phyloP scores from a whole-genome alignment of 2,329 filamentous ascomycete species.

The Trichoderma sp. region DNA sequence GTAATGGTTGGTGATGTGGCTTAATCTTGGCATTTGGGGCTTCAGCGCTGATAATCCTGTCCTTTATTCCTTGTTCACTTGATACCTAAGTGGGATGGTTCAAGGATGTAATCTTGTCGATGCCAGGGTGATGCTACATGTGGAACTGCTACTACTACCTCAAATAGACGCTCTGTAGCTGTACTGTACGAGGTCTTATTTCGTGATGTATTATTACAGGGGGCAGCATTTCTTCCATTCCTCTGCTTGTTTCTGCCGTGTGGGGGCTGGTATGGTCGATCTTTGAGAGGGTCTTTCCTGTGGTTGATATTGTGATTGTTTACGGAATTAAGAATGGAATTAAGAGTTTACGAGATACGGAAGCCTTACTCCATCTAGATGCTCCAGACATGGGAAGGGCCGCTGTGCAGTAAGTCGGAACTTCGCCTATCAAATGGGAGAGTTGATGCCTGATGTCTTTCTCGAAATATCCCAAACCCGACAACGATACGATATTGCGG shows the following conservation, averaged over 20 bases:
- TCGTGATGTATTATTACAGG: not conserved
- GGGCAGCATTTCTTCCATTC: not conserved
- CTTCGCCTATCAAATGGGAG: not conserved
- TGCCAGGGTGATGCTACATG: not conserved
- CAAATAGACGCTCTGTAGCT: not conserved
- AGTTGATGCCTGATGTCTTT: not conserved
- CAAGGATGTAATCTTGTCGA: not conserved
- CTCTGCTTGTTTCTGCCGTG: not conserved
- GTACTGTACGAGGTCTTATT: not conserved
- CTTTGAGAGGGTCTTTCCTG: not conserved
- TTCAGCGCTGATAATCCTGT: not conserved
- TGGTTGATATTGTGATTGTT: not conserved
- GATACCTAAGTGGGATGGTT: not conserved
- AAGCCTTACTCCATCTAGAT: not conserved
- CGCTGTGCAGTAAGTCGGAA: not conserved
- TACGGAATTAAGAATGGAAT: conserved; percentile 1
- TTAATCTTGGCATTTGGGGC: not conserved
- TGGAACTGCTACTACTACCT: not conserved
- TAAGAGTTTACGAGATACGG: not conserved
- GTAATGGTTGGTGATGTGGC: not conserved
- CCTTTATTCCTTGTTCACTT: not conserved
- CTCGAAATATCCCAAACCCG: not conserved
- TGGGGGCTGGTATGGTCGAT: not conserved
- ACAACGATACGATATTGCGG: not conserved
- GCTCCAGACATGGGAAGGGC: not conserved